Evolutionary conservation across 1,139 yeast genomes (phyloP).

Genomic region (Geotrichum carabidarum): DNA sequence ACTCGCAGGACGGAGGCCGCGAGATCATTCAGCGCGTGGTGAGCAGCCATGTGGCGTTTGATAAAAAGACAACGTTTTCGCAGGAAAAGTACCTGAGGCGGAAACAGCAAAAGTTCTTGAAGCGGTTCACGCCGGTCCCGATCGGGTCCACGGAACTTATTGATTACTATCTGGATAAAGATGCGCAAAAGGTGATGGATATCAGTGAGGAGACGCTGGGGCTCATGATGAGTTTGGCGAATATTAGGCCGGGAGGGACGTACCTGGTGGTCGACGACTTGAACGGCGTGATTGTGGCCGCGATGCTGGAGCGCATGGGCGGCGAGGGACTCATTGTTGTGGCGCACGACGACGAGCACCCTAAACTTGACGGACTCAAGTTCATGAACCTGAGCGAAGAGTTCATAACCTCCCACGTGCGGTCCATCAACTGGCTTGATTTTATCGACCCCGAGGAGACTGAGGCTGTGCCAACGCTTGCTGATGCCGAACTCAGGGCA

Average conservation of each 20-base stretch:
- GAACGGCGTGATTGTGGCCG: conserved; percentile 76
- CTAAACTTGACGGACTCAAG: conserved; percentile 67
- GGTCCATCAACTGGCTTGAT: conserved; percentile 73
- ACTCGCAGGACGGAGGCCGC: conserved; percentile 48
- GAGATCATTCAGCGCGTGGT: conserved; percentile 76
- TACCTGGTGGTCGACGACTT: conserved; percentile 88
- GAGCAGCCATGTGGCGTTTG: conserved; percentile 79
- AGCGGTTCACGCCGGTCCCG: conserved; percentile 77
- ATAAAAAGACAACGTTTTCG: conserved; percentile 80
- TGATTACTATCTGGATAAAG: conserved; percentile 70
- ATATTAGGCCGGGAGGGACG: conserved; percentile 82
- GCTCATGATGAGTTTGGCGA: conserved; percentile 66
- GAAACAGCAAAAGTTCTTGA: conserved; percentile 83
- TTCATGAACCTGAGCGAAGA: conserved; percentile 55
- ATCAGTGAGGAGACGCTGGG: conserved; percentile 82
- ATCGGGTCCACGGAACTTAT: conserved; percentile 72
- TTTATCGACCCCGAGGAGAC: conserved; percentile 71
- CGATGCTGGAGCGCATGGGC: conserved; percentile 84
- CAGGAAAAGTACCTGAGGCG: conserved; percentile 89
- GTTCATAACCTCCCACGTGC: conserved; percentile 51
- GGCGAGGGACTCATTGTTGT: conserved; percentile 73
- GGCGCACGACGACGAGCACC: conserved; percentile 88
- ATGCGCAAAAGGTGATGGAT: conserved; percentile 62
- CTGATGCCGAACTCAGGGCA: conserved; percentile 46
- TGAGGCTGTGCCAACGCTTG: conserved; percentile 43